Conservation (phyloP, 164 flowering plant genomes). For the Tetrastigma voinierianum region DNA sequence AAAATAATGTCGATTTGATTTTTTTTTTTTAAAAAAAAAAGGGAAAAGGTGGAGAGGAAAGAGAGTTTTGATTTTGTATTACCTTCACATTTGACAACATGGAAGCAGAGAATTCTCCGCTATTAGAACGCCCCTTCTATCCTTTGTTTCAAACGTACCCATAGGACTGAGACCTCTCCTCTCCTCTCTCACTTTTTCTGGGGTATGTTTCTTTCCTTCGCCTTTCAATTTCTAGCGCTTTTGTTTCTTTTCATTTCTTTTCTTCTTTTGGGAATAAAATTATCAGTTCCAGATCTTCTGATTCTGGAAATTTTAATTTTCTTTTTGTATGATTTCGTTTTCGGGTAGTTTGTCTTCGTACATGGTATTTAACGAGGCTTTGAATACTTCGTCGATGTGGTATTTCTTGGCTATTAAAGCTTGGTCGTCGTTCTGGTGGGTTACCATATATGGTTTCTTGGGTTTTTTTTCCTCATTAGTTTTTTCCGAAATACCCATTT, state of each 20-base stretch:
- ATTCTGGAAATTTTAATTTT: neutral
- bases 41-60: no score
- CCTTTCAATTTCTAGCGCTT: conserved; percentile 1
- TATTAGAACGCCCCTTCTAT: neutral
- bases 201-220: neutral
- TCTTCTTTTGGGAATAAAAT: conserved; percentile 1
- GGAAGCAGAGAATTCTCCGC: conserved; percentile 14
- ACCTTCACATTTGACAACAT: conserved; percentile 1
- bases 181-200: no score
- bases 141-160: conserved; percentile 7
- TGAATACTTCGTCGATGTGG: no score
- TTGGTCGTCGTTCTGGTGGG: no score
- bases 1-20: no score
- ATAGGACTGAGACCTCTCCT: neutral
- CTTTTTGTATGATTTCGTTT: neutral
- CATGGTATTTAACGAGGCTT: no score
- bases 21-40: no score
- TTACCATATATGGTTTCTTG: no score
- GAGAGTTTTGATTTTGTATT: neutral
- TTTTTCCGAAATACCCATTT: no score
- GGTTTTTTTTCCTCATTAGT: no score
- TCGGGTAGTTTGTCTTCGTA: no score
- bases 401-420: no score
- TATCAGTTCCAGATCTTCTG: conserved; percentile 4
- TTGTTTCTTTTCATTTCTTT: neutral